Evolutionary conservation across 257 asterid species (phyloP).

Genomic region (Nyctanthes arbortristis): DNA sequence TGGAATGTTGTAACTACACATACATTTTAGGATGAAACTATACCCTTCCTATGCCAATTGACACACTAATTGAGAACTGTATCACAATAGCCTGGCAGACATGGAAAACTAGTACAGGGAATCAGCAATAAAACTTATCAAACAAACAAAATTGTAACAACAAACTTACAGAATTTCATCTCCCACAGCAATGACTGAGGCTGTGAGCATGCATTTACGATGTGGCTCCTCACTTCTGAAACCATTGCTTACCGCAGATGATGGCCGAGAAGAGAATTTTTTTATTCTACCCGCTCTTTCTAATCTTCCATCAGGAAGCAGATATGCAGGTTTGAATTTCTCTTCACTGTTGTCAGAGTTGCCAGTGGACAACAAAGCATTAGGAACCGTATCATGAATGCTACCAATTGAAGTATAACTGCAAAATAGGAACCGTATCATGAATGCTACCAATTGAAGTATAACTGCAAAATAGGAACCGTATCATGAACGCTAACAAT

Average conservation of each 20-base stretch:
- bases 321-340: conserved; percentile 76
- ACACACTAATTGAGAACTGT: neutral
- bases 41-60: neutral
- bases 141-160: conserved; percentile 20
- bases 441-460: conserved; percentile 97
- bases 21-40: neutral
- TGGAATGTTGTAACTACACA: neutral
- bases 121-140: neutral
- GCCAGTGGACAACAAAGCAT: conserved; percentile 52
- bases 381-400: conserved; percentile 92
- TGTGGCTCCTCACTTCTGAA: conserved; percentile 41
- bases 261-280: conserved; percentile 46
- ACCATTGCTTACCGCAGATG: conserved; percentile 55
- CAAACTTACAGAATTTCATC: conserved; percentile 91
- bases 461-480: conserved; percentile 72
- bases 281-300: conserved; percentile 94
- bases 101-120: conserved; percentile 13
- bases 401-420: conserved; percentile 97
- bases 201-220: conserved; percentile 45
- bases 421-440: too few species aligned
- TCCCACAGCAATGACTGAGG: conserved; percentile 81
- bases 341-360: conserved; percentile 46
- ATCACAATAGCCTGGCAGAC: conserved; percentile 4
- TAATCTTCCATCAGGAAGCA: conserved; percentile 85
- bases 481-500: conserved; percentile 87